Conservation (phyloP, 495 filamentous ascomycete genomes). For the Aspergillus baeticus region DNA sequence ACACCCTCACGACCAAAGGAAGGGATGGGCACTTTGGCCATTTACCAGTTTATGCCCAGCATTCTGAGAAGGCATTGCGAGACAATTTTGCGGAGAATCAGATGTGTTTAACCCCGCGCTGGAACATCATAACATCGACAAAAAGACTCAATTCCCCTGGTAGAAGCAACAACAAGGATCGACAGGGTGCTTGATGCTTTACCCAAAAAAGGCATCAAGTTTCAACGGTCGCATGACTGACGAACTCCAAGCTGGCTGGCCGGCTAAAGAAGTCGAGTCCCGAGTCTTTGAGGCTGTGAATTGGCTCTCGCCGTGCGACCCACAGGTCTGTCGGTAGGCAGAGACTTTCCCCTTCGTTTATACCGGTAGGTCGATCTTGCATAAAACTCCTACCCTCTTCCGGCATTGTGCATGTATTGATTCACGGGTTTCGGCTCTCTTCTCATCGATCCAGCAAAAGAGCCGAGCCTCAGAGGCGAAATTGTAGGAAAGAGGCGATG, state of each 20-base stretch:
- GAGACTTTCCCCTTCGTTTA: background rate
- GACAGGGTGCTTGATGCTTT: background rate
- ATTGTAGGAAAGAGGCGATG: background rate
- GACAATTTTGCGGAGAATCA: too few species aligned
- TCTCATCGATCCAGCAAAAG: background rate
- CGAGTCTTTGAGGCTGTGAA: background rate
- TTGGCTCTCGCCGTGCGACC: background rate
- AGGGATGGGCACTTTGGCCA: background rate
- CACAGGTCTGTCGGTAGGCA: background rate
- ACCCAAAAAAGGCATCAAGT: background rate
- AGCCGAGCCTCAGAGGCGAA: background rate
- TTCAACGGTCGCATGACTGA: background rate
- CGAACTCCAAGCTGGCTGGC: background rate
- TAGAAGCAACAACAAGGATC: background rate
- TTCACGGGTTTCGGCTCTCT: background rate
- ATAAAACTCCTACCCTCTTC: background rate
- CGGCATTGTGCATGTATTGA: slow-evolving; percentile 2
- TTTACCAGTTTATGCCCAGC: background rate
- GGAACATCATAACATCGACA: background rate
- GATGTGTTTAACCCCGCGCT: too few species aligned
- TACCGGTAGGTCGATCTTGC: background rate
- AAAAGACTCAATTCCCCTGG: background rate
- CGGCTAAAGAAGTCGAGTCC: background rate
- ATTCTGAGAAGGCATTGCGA: too few species aligned
- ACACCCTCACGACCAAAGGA: background rate